Evolutionary conservation across 495 filamentous ascomycete genomes (phyloP).

Genomic region (Aspergillus olivimuriae): DNA sequence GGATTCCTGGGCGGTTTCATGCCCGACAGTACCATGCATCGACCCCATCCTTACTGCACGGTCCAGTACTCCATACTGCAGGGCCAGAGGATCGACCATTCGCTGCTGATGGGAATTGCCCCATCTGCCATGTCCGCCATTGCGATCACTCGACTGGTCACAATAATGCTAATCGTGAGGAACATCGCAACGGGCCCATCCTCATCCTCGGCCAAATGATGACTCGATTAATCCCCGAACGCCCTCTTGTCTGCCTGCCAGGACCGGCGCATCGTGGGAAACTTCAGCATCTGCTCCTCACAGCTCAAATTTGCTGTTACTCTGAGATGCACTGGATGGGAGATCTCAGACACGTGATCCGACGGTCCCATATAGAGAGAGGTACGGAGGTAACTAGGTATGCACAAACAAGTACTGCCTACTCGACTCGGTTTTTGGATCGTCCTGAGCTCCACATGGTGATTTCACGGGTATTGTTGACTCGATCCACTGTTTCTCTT

Average conservation of each 20-base stretch:
- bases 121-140: neutral
- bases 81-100: neutral
- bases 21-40: constrained; percentile 1
- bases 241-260: too few relatives aligned
- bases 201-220: too few relatives aligned
- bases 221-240: too few relatives aligned
- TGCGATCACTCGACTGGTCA: constrained; percentile 1
- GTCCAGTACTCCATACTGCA: neutral
- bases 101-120: neutral
- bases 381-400: too few relatives aligned
- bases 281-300: too few relatives aligned
- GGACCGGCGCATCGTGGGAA: too few relatives aligned
- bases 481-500: neutral
- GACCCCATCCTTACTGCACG: neutral
- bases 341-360: too few relatives aligned
- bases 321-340: too few relatives aligned
- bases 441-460: neutral
- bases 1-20: neutral
- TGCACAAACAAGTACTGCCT: neutral
- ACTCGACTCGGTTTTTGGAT: neutral
- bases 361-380: too few relatives aligned
- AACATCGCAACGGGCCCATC: too few relatives aligned
- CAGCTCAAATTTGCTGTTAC: too few relatives aligned
- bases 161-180: too few relatives aligned
- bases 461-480: neutral